Conservation (phyloP, 2,329 filamentous ascomycete species). For the Pestalotiopsis sp. region DNA sequence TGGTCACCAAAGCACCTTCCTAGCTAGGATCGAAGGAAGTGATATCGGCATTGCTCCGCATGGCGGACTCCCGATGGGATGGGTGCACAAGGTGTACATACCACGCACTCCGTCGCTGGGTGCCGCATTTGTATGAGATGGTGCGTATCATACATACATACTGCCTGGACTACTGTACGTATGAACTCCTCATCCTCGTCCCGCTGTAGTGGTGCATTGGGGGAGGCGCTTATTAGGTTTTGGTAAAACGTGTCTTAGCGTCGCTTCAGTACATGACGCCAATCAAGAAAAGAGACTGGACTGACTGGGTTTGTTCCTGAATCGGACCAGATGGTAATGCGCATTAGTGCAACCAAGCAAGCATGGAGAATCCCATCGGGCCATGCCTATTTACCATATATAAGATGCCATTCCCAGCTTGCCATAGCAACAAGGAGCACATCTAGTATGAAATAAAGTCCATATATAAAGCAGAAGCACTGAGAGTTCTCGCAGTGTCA, state of each 20-base stretch:
- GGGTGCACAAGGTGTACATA: neutral
- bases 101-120: neutral
- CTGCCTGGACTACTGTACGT: neutral
- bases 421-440: too few relatives aligned
- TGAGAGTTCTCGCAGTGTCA: too few relatives aligned
- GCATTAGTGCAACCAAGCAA: too few relatives aligned
- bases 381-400: too few relatives aligned
- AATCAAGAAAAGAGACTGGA: neutral
- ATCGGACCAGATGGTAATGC: too few relatives aligned
- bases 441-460: too few relatives aligned
- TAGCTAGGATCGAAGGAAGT: neutral
- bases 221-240: conserved; percentile 1
- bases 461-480: too few relatives aligned
- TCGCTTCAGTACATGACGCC: too few relatives aligned
- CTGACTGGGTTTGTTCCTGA: neutral
- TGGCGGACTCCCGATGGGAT: neutral
- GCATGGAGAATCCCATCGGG: too few relatives aligned
- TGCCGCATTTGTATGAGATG: neutral
- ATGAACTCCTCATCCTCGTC: neutral
- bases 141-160: neutral
- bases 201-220: neutral
- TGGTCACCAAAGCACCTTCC: conserved; percentile 4
- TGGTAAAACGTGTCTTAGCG: conserved; percentile 4
- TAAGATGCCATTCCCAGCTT: too few relatives aligned
- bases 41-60: neutral